Conservation (phyloP, 2,329 filamentous ascomycete species). For the Cercospora sojina region DNA sequence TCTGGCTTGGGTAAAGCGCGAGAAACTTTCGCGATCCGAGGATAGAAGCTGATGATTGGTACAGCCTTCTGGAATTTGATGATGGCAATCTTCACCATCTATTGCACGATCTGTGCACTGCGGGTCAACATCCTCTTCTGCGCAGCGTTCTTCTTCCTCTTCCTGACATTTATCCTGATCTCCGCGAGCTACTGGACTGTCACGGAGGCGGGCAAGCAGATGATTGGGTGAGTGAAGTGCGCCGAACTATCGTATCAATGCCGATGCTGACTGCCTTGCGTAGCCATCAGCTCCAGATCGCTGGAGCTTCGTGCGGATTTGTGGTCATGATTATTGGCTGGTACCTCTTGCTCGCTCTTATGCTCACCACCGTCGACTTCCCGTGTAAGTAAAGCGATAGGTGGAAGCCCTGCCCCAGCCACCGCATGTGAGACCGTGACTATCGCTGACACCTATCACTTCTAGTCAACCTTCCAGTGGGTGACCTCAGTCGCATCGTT, state of each 20-base stretch:
- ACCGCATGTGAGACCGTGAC: no score
- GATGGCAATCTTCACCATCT: slow-evolving; percentile 26
- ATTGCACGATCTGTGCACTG: slow-evolving; percentile 25
- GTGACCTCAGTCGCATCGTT: slow-evolving; percentile 24
- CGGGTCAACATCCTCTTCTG: slow-evolving; percentile 23
- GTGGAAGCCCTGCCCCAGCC: no score
- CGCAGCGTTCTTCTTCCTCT: slow-evolving; percentile 25
- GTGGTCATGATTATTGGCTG: slow-evolving; percentile 24
- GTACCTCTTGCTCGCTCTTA: slow-evolving; percentile 25
- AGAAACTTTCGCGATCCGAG: neutral
- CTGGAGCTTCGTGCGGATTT: slow-evolving; percentile 22
- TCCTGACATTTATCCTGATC: slow-evolving; percentile 23
- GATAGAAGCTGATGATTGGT: neutral
- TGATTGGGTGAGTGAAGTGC: neutral
- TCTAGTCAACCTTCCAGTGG: slow-evolving; percentile 25
- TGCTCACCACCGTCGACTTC: slow-evolving; percentile 27
- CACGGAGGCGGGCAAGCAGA: slow-evolving; percentile 14
- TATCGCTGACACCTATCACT: no score
- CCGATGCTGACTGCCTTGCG: neutral
- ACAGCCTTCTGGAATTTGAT: slow-evolving; percentile 26
- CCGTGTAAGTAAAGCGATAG: no score
- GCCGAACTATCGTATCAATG: neutral
- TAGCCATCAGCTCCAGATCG: slow-evolving; percentile 2
- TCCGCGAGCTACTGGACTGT: slow-evolving; percentile 21
- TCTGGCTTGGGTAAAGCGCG: slow-evolving; percentile 19